Evolutionary conservation across 1,284 basidiomycete genomes (phyloP).

Genomic region (Serendipita sp.): DNA sequence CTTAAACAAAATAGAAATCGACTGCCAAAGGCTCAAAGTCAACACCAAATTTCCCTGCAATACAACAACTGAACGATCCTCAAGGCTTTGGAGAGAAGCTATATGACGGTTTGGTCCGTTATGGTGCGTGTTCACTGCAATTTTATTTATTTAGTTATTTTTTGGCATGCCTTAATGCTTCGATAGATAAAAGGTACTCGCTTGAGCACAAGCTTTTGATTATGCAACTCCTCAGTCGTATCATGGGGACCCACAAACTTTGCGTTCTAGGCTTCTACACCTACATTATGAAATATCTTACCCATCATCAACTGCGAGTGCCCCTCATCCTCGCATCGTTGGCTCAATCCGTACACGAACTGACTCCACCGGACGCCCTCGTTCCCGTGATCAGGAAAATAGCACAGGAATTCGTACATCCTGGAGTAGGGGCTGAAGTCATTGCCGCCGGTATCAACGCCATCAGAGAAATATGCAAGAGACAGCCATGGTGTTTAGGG

Average conservation of each 20-base stretch:
- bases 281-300: conserved; percentile 85
- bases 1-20: conserved; percentile 35
- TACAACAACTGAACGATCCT: conserved; percentile 89
- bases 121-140: conserved; percentile 25
- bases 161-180: background rate
- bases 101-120: conserved; percentile 71
- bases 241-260: conserved; percentile 88
- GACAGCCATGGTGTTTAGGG: conserved; percentile 89
- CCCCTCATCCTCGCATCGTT: conserved; percentile 90
- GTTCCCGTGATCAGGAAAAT: conserved; percentile 85
- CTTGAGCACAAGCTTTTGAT: conserved; percentile 95
- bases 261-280: conserved; percentile 95
- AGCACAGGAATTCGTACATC: conserved; percentile 93
- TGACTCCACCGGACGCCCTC: conserved; percentile 88
- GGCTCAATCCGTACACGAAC: conserved; percentile 89
- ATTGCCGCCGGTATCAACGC: conserved; percentile 93
- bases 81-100: conserved; percentile 94
- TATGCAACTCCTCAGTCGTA: conserved; percentile 94
- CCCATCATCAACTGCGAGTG: conserved; percentile 85
- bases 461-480: conserved; percentile 80
- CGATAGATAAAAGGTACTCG: conserved; percentile 73
- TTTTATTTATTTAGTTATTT: background rate
- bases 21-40: conserved; percentile 34
- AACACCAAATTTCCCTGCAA: conserved; percentile 76
- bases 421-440: conserved; percentile 90